phyloP scores from a whole-genome alignment of 2,329 filamentous ascomycete species.

The Thelonectria rubi region DNA sequence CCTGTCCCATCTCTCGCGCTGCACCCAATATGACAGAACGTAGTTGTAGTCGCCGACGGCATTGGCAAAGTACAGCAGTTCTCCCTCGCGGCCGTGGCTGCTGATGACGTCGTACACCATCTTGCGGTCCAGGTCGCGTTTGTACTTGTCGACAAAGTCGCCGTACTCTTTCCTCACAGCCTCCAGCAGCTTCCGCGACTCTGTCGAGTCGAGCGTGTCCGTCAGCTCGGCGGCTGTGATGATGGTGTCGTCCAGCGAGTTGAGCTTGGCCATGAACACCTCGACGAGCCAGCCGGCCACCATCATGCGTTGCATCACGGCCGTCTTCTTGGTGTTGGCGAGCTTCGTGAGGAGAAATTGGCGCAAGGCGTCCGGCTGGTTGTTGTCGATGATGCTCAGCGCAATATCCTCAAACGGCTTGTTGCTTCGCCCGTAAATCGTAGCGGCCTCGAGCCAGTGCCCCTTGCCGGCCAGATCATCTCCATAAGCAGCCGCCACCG shows the following conservation, averaged over 20 bases:
- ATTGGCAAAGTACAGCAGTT: constrained; percentile 90
- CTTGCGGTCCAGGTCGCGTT: constrained; percentile 85
- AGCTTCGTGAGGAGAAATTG: constrained; percentile 91
- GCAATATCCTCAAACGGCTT: constrained; percentile 98
- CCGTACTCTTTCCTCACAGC: constrained; percentile 81
- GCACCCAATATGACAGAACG: constrained; percentile 95
- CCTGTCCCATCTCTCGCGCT: constrained; percentile 90
- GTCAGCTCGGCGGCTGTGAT: constrained; percentile 85
- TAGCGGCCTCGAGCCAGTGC: constrained; percentile 84
- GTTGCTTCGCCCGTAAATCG: constrained; percentile 92
- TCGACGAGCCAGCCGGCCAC: constrained; percentile 95
- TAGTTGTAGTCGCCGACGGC: constrained; percentile 92
- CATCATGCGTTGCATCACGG: constrained; percentile 93
- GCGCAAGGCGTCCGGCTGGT: constrained; percentile 87
- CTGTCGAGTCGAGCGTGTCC: constrained; percentile 74
- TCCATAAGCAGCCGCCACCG: constrained; percentile 89
- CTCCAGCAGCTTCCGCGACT: constrained; percentile 77
- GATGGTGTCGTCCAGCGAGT: constrained; percentile 92
- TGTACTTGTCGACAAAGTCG: constrained; percentile 87
- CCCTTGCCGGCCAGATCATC: constrained; percentile 86
- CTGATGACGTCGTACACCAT: constrained; percentile 96
- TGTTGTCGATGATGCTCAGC: constrained; percentile 86
- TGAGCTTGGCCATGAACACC: constrained; percentile 96
- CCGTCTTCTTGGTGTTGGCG: constrained; percentile 80
- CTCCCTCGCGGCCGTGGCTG: constrained; percentile 92